phyloP scores from a whole-genome alignment of 257 asterid species.

The Fraxinus excelsior region DNA sequence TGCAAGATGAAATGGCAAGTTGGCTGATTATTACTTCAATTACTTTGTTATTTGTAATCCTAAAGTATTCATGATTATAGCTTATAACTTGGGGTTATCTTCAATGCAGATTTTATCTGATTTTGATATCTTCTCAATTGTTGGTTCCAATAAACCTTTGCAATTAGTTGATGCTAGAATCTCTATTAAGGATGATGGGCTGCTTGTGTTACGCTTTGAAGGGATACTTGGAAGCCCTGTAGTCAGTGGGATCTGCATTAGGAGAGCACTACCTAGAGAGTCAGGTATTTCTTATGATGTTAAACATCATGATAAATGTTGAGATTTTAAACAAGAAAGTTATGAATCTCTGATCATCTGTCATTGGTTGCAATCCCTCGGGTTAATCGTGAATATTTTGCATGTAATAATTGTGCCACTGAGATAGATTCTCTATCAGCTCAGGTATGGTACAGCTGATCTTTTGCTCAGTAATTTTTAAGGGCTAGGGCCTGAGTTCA shows the following conservation, averaged over 20 bases:
- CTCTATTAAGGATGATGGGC: conserved; percentile 62
- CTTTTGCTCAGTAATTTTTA: not conserved
- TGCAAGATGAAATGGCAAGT: conserved; percentile 93
- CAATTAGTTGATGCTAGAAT: conserved; percentile 72
- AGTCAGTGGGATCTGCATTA: conserved; percentile 90
- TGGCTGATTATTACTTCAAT: not conserved
- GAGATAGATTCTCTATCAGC: conserved; percentile 68
- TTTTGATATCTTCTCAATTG: conserved; percentile 84
- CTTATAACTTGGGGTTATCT: conserved; percentile 21
- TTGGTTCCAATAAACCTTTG: conserved; percentile 89
- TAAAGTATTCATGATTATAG: not conserved
- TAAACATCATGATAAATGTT: not conserved
- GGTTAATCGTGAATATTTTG: conserved; percentile 40
- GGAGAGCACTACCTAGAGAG: conserved; percentile 50
- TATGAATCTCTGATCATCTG: conserved; percentile 13
- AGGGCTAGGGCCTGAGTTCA: conserved; percentile 12
- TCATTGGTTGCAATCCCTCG: conserved; percentile 47
- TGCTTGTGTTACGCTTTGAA: conserved; percentile 69
- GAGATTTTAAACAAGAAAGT: not conserved
- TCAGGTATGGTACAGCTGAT: conserved; percentile 53
- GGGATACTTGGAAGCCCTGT: conserved; percentile 77
- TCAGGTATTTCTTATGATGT: conserved; percentile 45
- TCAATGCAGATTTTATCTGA: conserved; percentile 74
- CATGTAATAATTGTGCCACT: conserved; percentile 69
- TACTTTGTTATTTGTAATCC: conserved; percentile 3